phyloP scores from a whole-genome alignment of 306 rosid genomes.

The Prunus mume region DNA sequence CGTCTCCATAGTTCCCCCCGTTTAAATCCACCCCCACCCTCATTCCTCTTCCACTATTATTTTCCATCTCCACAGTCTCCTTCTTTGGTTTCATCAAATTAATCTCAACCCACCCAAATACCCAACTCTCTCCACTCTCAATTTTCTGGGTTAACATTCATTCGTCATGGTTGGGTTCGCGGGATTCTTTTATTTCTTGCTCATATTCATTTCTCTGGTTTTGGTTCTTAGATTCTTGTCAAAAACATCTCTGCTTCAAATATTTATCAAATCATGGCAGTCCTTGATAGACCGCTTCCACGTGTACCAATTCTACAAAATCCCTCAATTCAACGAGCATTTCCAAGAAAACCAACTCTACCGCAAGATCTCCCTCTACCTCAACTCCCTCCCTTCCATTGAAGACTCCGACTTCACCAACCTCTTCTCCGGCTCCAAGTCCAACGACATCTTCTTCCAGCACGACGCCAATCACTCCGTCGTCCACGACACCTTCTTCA shows the following conservation, averaged over 20 bases:
- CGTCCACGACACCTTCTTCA: slow-evolving; percentile 66
- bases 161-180: slow-evolving; percentile 10
- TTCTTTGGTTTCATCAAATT: neutral
- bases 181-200: slow-evolving; percentile 24
- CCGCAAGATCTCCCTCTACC: slow-evolving; percentile 57
- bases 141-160: neutral
- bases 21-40: slow-evolving; percentile 4
- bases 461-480: slow-evolving; percentile 50
- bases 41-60: neutral
- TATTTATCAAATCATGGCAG: slow-evolving; percentile 51
- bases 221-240: slow-evolving; percentile 44
- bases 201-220: slow-evolving; percentile 18
- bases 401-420: slow-evolving; percentile 78
- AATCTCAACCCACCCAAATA: neutral
- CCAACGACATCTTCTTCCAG: slow-evolving; percentile 67
- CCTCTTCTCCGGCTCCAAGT: slow-evolving; percentile 71
- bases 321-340: slow-evolving; percentile 57
- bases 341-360: slow-evolving; percentile 71
- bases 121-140: neutral
- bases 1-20: neutral
- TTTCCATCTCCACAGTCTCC: neutral
- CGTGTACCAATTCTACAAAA: slow-evolving; percentile 63
- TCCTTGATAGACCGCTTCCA: slow-evolving; percentile 52
- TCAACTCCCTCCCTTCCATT: slow-evolving; percentile 67
- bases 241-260: slow-evolving; percentile 58